Evolutionary conservation across 2,329 filamentous ascomycete genomes (phyloP).

Genomic region (Talaromyces sp.): DNA sequence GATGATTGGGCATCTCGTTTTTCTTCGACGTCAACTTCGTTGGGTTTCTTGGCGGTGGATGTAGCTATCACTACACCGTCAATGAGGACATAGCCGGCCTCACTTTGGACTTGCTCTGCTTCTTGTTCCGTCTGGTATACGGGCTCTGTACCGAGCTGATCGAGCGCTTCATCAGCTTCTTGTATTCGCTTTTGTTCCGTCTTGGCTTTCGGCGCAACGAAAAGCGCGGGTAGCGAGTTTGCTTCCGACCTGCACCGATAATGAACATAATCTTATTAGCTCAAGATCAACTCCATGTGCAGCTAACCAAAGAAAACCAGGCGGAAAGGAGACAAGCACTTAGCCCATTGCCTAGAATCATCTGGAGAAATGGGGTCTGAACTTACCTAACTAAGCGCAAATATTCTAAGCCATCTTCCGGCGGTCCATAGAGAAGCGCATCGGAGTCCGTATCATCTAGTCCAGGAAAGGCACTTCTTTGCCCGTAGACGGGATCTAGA

Average conservation of each 20-base stretch:
- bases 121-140: not conserved
- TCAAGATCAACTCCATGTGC: conserved; percentile 2
- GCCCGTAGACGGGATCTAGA: conserved; percentile 62
- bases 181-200: conserved; percentile 14
- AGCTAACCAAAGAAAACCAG: conserved; percentile 14
- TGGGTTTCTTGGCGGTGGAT: not conserved
- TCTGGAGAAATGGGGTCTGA: not conserved
- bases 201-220: conserved; percentile 56
- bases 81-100: conserved; percentile 9
- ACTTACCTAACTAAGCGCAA: conserved; percentile 65
- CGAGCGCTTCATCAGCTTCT: not conserved
- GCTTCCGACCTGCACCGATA: conserved; percentile 61
- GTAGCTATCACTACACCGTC: conserved; percentile 11
- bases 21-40: conserved; percentile 25
- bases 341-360: conserved; percentile 16
- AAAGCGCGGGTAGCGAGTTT: conserved; percentile 64
- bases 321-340: conserved; percentile 24
- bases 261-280: conserved; percentile 14
- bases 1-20: conserved; percentile 53
- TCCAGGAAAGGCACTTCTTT: conserved; percentile 66
- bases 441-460: conserved; percentile 46
- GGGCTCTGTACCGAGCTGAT: not conserved
- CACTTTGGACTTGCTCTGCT: not conserved
- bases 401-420: conserved; percentile 64
- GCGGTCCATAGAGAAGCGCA: conserved; percentile 63